Evolutionary conservation across 2,329 filamentous ascomycete species (phyloP).

Genomic region (Chrysosphaeria jannelii): DNA sequence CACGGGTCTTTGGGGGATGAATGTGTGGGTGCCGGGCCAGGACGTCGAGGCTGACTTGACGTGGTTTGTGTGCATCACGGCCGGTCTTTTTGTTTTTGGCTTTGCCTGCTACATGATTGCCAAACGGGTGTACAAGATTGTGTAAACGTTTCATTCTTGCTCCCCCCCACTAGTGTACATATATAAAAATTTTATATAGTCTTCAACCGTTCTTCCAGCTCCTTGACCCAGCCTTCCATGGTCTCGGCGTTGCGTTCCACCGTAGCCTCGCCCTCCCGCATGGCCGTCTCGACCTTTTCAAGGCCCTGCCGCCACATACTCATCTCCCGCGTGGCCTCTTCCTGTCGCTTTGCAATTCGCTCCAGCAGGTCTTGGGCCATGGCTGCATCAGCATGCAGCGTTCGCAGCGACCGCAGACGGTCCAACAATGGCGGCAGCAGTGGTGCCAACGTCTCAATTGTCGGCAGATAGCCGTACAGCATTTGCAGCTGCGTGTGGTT

Average conservation of each 20-base stretch:
- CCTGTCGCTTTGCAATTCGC: constrained; percentile 48
- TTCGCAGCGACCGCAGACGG: constrained; percentile 51
- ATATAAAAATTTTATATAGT: constrained; percentile 12
- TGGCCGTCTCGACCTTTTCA: constrained; percentile 44
- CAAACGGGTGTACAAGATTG: constrained; percentile 58
- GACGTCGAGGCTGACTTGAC: constrained; percentile 41
- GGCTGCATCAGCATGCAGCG: constrained; percentile 67
- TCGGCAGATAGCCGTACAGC: constrained; percentile 64
- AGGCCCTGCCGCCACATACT: constrained; percentile 62
- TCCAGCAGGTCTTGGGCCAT: constrained; percentile 50
- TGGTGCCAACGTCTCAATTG: constrained; percentile 63
- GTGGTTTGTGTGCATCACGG: constrained; percentile 53
- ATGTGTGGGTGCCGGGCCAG: constrained; percentile 84
- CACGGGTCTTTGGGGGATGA: constrained; percentile 97
- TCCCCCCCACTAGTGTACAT: too few relatives aligned
- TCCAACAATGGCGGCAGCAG: constrained; percentile 65
- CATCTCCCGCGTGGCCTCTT: constrained; percentile 57
- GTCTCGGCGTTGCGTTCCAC: constrained; percentile 56
- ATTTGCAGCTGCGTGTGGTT: constrained; percentile 71
- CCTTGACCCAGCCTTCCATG: constrained; percentile 74
- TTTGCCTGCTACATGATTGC: constrained; percentile 52
- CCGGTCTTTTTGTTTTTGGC: constrained; percentile 49
- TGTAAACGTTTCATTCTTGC: too few relatives aligned
- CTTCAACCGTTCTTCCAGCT: constrained; percentile 48
- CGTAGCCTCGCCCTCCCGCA: constrained; percentile 35